Evolutionary conservation across 2,329 filamentous ascomycete genomes (phyloP).

Genomic region (Scedosporium aurantiacum): DNA sequence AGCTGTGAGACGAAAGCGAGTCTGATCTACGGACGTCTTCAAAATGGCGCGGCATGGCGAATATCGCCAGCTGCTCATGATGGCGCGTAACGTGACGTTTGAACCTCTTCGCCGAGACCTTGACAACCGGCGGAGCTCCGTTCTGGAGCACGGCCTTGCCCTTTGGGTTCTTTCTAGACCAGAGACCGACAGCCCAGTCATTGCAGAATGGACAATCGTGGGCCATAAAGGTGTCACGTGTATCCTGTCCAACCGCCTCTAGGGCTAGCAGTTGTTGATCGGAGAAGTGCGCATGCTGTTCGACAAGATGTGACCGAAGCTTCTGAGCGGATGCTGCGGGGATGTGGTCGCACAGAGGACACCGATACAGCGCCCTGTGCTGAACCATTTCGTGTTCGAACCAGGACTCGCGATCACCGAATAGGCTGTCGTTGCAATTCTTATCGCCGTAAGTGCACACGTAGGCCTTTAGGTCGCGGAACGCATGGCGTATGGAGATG

Average conservation of each 20-base stretch:
- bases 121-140: not conserved
- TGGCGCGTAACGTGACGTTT: slow-evolving; percentile 3
- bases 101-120: not conserved
- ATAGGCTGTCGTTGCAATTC: not conserved
- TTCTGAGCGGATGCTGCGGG: not conserved
- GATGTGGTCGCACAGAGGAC: not conserved
- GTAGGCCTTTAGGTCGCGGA: not conserved
- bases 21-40: not conserved
- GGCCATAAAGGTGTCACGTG: not conserved
- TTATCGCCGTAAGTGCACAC: not conserved
- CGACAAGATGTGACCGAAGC: not conserved
- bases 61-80: slow-evolving; percentile 4
- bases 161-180: not conserved
- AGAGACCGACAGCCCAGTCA: slow-evolving; percentile 1
- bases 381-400: slow-evolving; percentile 5
- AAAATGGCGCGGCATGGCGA: slow-evolving; percentile 2
- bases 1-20: not conserved
- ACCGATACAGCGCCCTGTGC: not conserved
- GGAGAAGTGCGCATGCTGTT: not conserved
- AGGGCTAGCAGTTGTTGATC: not conserved
- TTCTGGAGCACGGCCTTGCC: not conserved
- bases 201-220: slow-evolving; percentile 6
- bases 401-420: slow-evolving; percentile 2
- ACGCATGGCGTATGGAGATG: not conserved
- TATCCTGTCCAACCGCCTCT: not conserved